These are phyloP conservation scores for Phytophthora colocasiae DNA, from an alignment of 352 stramenopile genomes.

Conservation along the genomic window DNA sequence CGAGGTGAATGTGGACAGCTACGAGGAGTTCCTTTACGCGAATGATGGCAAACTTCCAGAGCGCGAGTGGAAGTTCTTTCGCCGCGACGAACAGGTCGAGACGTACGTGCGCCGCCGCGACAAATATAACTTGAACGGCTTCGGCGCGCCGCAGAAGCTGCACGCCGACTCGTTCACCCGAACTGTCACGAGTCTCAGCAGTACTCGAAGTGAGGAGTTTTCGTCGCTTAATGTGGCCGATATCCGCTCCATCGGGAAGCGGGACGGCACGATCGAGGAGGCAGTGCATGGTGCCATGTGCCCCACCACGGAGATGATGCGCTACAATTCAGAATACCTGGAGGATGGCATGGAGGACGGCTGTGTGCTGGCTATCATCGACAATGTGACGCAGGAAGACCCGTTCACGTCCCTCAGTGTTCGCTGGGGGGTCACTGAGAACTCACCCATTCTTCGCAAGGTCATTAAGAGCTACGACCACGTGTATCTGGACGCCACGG, in stretches of 20 bases:
- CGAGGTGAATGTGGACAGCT: conserved; percentile 33
- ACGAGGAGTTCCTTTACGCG: conserved; percentile 30
- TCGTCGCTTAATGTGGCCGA: conserved; percentile 29
- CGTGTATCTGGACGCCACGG: conserved; percentile 42
- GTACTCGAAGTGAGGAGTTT: conserved; percentile 21
- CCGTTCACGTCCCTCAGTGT: conserved; percentile 32
- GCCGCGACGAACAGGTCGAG: conserved; percentile 33
- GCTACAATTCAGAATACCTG: conserved; percentile 37
- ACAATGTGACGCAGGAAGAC: conserved; percentile 26
- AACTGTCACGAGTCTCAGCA: conserved; percentile 22
- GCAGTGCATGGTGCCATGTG: conserved; percentile 38
- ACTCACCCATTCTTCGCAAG: conserved; percentile 34
- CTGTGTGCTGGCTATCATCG: conserved; percentile 37
- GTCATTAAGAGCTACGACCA: conserved; percentile 44
- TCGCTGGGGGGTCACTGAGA: conserved; percentile 33
- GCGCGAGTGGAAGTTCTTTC: conserved; percentile 35
- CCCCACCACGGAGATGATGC: conserved; percentile 40
- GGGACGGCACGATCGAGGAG: conserved; percentile 38
- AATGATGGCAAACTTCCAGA: conserved; percentile 25
- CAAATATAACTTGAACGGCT: conserved; percentile 32
- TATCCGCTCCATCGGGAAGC: conserved; percentile 32
- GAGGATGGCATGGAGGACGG: conserved; percentile 36
- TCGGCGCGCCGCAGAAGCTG: conserved; percentile 27
- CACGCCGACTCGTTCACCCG: conserved; percentile 19
- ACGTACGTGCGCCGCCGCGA: conserved; percentile 33